Evolutionary conservation across 345 rosid genomes (phyloP).

Genomic region (Anastatica hierochuntica): DNA sequence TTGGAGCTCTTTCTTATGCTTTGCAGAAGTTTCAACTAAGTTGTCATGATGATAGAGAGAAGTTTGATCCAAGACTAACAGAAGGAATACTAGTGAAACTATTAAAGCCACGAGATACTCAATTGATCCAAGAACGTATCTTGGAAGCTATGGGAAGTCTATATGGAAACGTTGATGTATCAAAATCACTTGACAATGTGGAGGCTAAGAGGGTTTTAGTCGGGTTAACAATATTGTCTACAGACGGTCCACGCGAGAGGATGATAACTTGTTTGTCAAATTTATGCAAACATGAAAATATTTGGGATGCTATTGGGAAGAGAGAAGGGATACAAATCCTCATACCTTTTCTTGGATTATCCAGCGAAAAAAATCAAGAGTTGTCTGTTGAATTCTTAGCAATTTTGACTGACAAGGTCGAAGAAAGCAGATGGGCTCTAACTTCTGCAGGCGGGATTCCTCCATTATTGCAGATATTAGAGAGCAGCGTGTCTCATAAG

Average conservation of each 20-base stretch:
- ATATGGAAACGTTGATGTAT: constrained; percentile 48
- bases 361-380: constrained; percentile 80
- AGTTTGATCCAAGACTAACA: constrained; percentile 45
- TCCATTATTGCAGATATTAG: constrained; percentile 67
- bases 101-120: constrained; percentile 57
- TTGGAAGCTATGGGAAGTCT: constrained; percentile 89
- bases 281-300: constrained; percentile 40
- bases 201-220: constrained; percentile 70
- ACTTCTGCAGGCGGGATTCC: constrained; percentile 97
- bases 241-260: constrained; percentile 44
- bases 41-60: constrained; percentile 31
- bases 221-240: constrained; percentile 59
- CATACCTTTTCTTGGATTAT: constrained; percentile 68
- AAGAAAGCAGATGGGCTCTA: constrained; percentile 93
- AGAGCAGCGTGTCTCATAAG: constrained; percentile 55
- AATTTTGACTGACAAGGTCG: constrained; percentile 66
- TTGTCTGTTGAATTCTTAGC: constrained; percentile 59
- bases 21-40: constrained; percentile 51
- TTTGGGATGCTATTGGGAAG: constrained; percentile 80
- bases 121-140: constrained; percentile 65
- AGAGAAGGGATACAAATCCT: constrained; percentile 81
- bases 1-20: constrained; percentile 81
- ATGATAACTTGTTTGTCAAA: constrained; percentile 50
- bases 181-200: constrained; percentile 39
- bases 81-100: constrained; percentile 51